Conservation (phyloP, 805 yeast genomes). For the Schizosaccharomyces japonicus region DNA sequence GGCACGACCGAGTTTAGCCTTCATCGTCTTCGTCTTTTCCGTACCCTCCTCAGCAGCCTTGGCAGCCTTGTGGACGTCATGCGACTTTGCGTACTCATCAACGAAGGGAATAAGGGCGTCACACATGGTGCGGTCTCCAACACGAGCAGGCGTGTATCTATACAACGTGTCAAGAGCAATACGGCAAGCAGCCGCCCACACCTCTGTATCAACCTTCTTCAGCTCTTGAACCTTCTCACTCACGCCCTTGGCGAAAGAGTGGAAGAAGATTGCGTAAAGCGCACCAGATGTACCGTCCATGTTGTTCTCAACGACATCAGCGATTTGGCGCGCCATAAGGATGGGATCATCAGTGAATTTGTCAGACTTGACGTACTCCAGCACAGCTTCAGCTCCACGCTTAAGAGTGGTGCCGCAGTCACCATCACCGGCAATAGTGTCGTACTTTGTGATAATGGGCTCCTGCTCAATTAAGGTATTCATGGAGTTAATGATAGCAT, state of each 20-base stretch:
- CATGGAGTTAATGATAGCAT: slow-evolving; percentile 20
- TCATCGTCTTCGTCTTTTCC: slow-evolving; percentile 42
- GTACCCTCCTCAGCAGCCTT: slow-evolving; percentile 55
- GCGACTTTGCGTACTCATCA: slow-evolving; percentile 27
- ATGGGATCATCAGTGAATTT: slow-evolving; percentile 32
- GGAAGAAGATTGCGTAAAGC: slow-evolving; percentile 58
- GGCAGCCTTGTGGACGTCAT: slow-evolving; percentile 36
- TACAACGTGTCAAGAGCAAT: slow-evolving; percentile 48
- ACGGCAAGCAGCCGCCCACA: slow-evolving; percentile 15
- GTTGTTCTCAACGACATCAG: slow-evolving; percentile 64
- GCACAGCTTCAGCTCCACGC: slow-evolving; percentile 54
- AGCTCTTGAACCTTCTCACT: neutral
- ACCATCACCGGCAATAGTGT: slow-evolving; percentile 85
- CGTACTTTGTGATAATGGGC: slow-evolving; percentile 63
- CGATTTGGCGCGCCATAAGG: slow-evolving; percentile 22
- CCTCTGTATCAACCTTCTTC: slow-evolving; percentile 7
- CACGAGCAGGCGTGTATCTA: slow-evolving; percentile 70
- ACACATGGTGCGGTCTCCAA: slow-evolving; percentile 70
- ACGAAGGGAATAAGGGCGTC: slow-evolving; percentile 81
- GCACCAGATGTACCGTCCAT: slow-evolving; percentile 99
- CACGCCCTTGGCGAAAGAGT: slow-evolving; percentile 40
- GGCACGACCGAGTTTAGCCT: slow-evolving; percentile 83
- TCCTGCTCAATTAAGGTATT: slow-evolving; percentile 36
- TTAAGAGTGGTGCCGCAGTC: slow-evolving; percentile 87
- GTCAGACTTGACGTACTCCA: slow-evolving; percentile 23